phyloP scores from a whole-genome alignment of 208 protist genomes.

The Leishmania tropica region DNA sequence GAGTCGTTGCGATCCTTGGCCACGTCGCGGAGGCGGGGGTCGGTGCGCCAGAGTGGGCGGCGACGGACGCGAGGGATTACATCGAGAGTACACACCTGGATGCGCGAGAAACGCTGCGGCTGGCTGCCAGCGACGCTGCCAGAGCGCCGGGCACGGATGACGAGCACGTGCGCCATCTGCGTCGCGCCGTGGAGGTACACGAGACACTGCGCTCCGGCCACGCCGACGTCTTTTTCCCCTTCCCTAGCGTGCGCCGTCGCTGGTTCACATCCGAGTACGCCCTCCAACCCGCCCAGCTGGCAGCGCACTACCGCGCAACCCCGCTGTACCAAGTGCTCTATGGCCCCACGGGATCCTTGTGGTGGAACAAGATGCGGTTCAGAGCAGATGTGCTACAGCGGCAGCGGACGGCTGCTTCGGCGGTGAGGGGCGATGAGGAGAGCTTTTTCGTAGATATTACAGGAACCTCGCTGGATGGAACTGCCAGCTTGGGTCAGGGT shows the following conservation, averaged over 20 bases:
- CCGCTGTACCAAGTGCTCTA: conserved; percentile 61
- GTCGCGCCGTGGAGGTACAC: conserved; percentile 33
- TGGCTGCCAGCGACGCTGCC: not conserved
- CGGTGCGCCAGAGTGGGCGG: conserved; percentile 51
- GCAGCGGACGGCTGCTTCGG: not conserved
- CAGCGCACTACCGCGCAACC: conserved; percentile 43
- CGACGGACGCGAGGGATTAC: conserved; percentile 49
- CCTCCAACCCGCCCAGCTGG: conserved; percentile 48
- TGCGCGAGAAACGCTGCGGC: not conserved
- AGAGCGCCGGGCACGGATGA: not conserved
- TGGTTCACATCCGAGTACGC: conserved; percentile 77
- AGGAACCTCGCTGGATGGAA: not conserved
- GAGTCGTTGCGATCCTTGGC: conserved; percentile 76
- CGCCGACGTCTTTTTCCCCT: conserved; percentile 82
- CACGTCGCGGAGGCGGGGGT: conserved; percentile 35
- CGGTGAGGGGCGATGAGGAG: not conserved
- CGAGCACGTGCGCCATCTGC: conserved; percentile 11
- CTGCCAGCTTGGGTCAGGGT: not conserved
- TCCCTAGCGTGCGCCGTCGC: conserved; percentile 59
- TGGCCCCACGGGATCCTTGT: conserved; percentile 14
- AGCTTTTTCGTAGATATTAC: conserved; percentile 13
- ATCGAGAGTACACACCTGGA: conserved; percentile 10
- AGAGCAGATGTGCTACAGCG: not conserved
- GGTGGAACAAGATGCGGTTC: conserved; percentile 10
- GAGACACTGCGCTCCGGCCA: conserved; percentile 54